Conservation (phyloP, 805 yeast species). For the Kodamaea jinghongensis region DNA sequence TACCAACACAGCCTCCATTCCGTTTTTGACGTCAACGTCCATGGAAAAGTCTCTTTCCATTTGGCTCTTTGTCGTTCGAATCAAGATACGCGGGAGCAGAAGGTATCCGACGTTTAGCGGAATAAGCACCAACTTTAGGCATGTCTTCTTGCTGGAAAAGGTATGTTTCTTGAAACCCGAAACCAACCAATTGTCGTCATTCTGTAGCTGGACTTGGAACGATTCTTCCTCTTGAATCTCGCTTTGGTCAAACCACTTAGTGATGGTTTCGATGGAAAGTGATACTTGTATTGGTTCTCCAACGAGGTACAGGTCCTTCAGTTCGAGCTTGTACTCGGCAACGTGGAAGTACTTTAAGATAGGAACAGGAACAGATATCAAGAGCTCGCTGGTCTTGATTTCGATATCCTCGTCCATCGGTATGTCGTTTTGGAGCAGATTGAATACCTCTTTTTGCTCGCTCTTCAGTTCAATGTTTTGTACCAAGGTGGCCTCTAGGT, state of each 20-base stretch:
- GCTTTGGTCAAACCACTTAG: constrained; percentile 41
- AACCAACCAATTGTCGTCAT: constrained; percentile 74
- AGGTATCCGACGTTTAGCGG: constrained; percentile 79
- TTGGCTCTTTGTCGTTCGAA: constrained; percentile 21
- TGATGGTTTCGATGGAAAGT: constrained; percentile 42
- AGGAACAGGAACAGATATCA: constrained; percentile 63
- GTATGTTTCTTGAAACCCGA: constrained; percentile 64
- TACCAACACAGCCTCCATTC: constrained; percentile 64
- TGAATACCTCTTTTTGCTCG: constrained; percentile 7
- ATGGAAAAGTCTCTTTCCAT: constrained; percentile 36
- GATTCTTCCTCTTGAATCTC: constrained; percentile 8
- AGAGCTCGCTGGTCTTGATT: constrained; percentile 22
- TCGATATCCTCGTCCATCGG: constrained; percentile 3
- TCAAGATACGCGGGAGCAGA: constrained; percentile 58
- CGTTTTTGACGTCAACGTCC: constrained; percentile 67
- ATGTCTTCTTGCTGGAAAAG: constrained; percentile 36
- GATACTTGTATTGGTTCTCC: constrained; percentile 59
- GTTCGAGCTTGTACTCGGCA: constrained; percentile 44
- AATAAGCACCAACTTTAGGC: constrained; percentile 49
- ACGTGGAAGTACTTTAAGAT: constrained; percentile 57
- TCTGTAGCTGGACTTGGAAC: constrained; percentile 47
- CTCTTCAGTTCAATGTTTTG: constrained; percentile 10
- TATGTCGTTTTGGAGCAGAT: background rate
- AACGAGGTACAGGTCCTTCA: constrained; percentile 47
- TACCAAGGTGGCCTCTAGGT: constrained; percentile 14